These are phyloP conservation scores for Saturnispora silvae DNA, from an alignment of 805 yeast genomes.

Conservation along the genomic window DNA sequence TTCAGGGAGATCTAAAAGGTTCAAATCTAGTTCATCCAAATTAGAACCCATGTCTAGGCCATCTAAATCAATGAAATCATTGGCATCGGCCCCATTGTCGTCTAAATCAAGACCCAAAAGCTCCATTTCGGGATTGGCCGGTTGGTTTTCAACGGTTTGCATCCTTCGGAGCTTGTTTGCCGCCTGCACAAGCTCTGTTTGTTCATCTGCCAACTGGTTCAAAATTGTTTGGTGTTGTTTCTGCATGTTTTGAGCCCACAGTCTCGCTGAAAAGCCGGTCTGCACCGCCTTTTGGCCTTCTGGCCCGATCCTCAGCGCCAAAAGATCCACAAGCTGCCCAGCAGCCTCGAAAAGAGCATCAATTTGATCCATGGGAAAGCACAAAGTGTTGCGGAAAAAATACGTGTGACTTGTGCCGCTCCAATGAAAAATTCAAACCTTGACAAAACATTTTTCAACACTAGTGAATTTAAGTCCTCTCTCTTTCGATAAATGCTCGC, in stretches of 20 bases:
- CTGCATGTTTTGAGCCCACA: too few species aligned
- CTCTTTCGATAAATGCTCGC: too few species aligned
- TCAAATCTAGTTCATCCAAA: slow-evolving; percentile 20
- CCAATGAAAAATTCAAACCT: background rate
- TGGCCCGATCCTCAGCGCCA: background rate
- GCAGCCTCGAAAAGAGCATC: background rate
- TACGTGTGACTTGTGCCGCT: background rate
- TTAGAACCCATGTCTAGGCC: slow-evolving; percentile 11
- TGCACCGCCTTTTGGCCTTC: too few species aligned
- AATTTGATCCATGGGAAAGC: background rate
- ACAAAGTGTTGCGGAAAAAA: background rate
- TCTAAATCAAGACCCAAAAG: slow-evolving; percentile 15
- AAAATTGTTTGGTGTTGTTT: too few species aligned
- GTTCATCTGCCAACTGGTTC: too few species aligned
- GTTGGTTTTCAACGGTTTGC: slow-evolving; percentile 20
- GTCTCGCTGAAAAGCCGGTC: too few species aligned
- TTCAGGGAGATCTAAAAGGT: slow-evolving; percentile 16
- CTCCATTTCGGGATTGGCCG: slow-evolving; percentile 22
- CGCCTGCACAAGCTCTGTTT: background rate
- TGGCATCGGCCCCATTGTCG: background rate
- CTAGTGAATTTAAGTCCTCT: background rate
- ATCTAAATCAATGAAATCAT: slow-evolving; percentile 3
- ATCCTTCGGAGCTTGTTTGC: too few species aligned
- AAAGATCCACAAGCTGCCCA: background rate
- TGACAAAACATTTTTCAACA: background rate